A percentile compares a stretch with the other conserved stretches of the same genome.
These are phyloP conservation scores for Aquanectria penicillioides DNA, from an alignment of 2,329 filamentous ascomycete species.

Conservation along the genomic window DNA sequence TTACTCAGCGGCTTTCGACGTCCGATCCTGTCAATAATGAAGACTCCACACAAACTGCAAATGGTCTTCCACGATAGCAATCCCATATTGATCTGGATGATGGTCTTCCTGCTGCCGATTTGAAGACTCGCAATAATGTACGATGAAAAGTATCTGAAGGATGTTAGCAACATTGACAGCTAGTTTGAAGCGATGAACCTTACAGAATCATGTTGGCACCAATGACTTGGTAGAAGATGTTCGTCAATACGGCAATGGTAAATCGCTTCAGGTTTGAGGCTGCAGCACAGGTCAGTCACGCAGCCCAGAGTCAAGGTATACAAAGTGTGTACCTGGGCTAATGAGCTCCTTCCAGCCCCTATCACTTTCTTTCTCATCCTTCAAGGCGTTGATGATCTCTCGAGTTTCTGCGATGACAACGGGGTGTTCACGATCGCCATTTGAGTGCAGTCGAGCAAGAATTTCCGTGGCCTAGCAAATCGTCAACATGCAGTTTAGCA, in stretches of 20 bases:
- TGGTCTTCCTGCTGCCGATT: neutral
- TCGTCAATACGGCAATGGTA: conserved; percentile 7
- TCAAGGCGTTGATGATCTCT: conserved; percentile 13
- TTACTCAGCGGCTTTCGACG: conserved; percentile 17
- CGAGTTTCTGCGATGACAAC: conserved; percentile 1
- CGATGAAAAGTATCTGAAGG: conserved; percentile 17
- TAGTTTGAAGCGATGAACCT: neutral
- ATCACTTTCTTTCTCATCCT: conserved; percentile 8
- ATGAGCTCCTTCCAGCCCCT: conserved; percentile 22
- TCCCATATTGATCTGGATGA: conserved; percentile 15
- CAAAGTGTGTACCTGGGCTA: neutral
- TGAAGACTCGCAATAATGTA: conserved; percentile 5
- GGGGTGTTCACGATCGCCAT: conserved; percentile 4
- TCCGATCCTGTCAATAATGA: conserved; percentile 18
- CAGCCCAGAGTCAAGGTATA: neutral
- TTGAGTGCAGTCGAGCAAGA: conserved; percentile 9
- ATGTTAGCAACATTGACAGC: neutral
- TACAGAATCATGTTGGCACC: conserved; percentile 25
- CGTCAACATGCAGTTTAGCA: neutral
- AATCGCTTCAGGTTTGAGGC: conserved; percentile 18
- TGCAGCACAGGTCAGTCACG: neutral
- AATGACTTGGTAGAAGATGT: conserved; percentile 17
- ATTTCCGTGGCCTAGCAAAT: conserved; percentile 11
- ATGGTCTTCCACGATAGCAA: conserved; percentile 17
- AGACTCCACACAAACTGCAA: conserved; percentile 9